These are phyloP conservation scores for Phytophthora hybrid DNA, from an alignment of 352 stramenopile species.

Conservation along the genomic window DNA sequence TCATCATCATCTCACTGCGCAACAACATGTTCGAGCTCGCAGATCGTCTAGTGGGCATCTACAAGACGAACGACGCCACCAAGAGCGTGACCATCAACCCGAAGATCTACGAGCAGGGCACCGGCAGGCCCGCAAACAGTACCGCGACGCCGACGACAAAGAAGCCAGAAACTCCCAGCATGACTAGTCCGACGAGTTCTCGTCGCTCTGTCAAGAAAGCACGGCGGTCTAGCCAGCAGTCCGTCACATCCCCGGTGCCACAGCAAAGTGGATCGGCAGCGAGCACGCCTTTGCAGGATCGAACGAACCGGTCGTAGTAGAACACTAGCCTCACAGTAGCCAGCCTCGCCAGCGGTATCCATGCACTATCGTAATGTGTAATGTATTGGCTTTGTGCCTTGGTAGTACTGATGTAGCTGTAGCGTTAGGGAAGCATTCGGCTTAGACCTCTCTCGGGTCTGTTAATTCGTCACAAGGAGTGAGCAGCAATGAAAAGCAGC, in stretches of 20 bases:
- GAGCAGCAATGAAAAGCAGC: too few species aligned
- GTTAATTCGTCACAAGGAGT: too few species aligned
- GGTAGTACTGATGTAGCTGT: neutral
- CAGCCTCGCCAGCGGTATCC: neutral
- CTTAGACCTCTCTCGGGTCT: too few species aligned
- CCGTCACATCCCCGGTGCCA: slow-evolving; percentile 28
- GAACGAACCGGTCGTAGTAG: slow-evolving; percentile 51
- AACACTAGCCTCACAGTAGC: neutral
- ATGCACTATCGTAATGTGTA: slow-evolving; percentile 7
- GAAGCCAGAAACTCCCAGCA: slow-evolving; percentile 29
- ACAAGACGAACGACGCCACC: slow-evolving; percentile 99
- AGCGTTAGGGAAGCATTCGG: too few species aligned
- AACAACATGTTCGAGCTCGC: slow-evolving; percentile 99
- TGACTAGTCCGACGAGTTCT: slow-evolving; percentile 36
- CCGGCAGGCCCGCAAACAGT: slow-evolving; percentile 15
- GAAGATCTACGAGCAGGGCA: slow-evolving; percentile 79
- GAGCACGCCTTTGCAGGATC: slow-evolving; percentile 49
- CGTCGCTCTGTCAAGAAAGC: slow-evolving; percentile 43
- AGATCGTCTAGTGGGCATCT: slow-evolving; percentile 99
- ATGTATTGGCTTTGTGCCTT: neutral
- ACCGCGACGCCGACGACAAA: slow-evolving; percentile 32
- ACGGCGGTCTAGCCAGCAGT: slow-evolving; percentile 44
- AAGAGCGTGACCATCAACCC: slow-evolving; percentile 99
- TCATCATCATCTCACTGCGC: slow-evolving; percentile 99
- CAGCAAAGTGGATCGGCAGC: slow-evolving; percentile 21